Base-by-base conservation (phyloP, 257 asterid species). In the Catharanthus roseus region DNA sequence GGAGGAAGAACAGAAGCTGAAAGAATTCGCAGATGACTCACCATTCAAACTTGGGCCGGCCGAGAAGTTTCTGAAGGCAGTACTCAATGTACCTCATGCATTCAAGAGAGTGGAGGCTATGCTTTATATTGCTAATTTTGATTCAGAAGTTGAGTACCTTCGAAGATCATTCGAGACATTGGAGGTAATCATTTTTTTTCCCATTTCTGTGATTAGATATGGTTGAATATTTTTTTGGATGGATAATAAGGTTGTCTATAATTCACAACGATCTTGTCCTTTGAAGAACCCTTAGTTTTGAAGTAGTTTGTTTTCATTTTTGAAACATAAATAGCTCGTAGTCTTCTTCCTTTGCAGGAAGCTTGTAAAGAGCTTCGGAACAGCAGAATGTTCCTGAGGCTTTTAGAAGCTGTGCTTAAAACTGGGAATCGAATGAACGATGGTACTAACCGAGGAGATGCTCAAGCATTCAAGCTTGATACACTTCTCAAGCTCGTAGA, bases 381-480 rank as follows among this genome's bases (percentile, higher is more conserved):
- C 82, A 89, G 90, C 81, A 80, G 93, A 77, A 91, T 88, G 91
- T 91, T 91, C 71, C 69, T 75, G 28, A 89, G 83, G 70, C 95
- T 91, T 54, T 82, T 91, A 26, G 97, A 91, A 82, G 95, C 97
- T 33, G 96, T 88, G 36, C 93, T 91, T 65, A 89, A 82, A 72
- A 86, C 96, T 0, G 97, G 97, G 36, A 91, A 88, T 73, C 87
- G 85, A 12, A 86, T 87, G 97, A 89, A 89, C 61, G 82, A 85
- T n/a, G 97, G 96, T 34, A 91, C 97, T 13, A 85, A 86, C 73
- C 80, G 95, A 5, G 96, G 97, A 19, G 90, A 88, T 11, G 93
- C 96, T 7, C 88, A 79, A 10, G 96, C 97, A 56, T 89, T 86
- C 89, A 89, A 89, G 80, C 95, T 91, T 15, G 95, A 89, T 73